phyloP scores from a whole-genome alignment of 2,329 filamentous ascomycete species.

The Fusarium xyrophilum region DNA sequence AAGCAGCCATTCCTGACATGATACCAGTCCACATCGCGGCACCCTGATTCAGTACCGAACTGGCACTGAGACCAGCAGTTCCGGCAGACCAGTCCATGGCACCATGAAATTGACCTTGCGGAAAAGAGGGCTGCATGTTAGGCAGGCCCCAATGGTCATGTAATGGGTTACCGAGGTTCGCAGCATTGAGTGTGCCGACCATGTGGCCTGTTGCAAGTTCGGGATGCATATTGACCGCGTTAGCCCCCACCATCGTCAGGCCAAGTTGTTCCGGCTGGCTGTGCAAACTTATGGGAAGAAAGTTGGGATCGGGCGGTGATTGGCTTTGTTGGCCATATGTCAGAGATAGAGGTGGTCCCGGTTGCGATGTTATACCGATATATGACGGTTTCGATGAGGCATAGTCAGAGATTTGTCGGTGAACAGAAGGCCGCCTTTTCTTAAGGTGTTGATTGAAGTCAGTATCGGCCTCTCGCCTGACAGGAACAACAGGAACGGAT shows the following conservation, averaged over 20 bases:
- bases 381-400: conserved; percentile 43
- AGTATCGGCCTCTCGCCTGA: conserved; percentile 43
- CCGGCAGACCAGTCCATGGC: conserved; percentile 40
- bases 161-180: conserved; percentile 38
- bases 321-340: conserved; percentile 29
- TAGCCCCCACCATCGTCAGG: conserved; percentile 42
- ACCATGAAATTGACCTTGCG: conserved; percentile 36
- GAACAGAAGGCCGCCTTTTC: conserved; percentile 41
- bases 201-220: conserved; percentile 20
- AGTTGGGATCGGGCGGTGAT: conserved; percentile 35
- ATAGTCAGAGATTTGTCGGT: conserved; percentile 44
- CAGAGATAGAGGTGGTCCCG: conserved; percentile 28
- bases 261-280: conserved; percentile 37
- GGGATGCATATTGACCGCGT: conserved; percentile 41
- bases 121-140: conserved; percentile 32
- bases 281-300: conserved; percentile 40
- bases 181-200: conserved; percentile 30
- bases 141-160: conserved; percentile 42
- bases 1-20: conserved; percentile 30
- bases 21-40: conserved; percentile 38
- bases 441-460: conserved; percentile 41
- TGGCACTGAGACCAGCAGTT: conserved; percentile 42
- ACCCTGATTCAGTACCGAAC: conserved; percentile 40
- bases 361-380: conserved; percentile 29
- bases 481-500: conserved; percentile 39